Evolutionary conservation across 495 filamentous ascomycete genomes (phyloP).

Genomic region (Penicillium macrosclerotiorum): DNA sequence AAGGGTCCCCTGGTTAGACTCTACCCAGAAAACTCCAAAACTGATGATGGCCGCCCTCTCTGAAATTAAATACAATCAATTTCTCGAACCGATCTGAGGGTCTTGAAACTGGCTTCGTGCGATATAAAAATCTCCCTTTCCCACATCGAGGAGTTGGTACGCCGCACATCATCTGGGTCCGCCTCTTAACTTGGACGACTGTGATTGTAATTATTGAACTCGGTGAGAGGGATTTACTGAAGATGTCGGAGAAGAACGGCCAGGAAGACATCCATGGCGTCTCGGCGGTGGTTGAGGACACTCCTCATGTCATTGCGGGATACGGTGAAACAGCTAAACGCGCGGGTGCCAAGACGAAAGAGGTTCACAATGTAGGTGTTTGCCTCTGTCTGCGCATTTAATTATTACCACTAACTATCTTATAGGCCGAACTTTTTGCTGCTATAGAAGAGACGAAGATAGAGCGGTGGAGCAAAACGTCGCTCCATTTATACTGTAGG

Average conservation of each 20-base stretch:
- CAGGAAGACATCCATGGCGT: constrained; percentile 25
- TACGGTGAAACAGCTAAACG: constrained; percentile 34
- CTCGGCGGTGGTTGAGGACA: constrained; percentile 14
- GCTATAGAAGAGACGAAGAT: constrained; percentile 57
- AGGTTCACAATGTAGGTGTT: constrained; percentile 51
- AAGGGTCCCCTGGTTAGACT: constrained; percentile 18
- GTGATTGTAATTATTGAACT: no score
- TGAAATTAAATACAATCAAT: constrained; percentile 3
- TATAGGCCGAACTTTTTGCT: constrained; percentile 55
- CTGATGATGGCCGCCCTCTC: constrained; percentile 7
- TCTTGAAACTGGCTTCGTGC: constrained; percentile 1
- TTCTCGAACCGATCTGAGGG: constrained; percentile 4
- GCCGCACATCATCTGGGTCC: no score
- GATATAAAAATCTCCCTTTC: constrained; percentile 23
- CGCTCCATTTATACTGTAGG: constrained; percentile 55
- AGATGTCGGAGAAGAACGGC: constrained; percentile 22
- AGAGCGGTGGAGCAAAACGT: constrained; percentile 51
- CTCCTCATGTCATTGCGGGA: constrained; percentile 26
- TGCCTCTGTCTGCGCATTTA: no score
- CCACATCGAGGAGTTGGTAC: no score
- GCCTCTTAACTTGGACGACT: no score
- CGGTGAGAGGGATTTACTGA: no score
- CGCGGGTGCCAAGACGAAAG: constrained; percentile 43
- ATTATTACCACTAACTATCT: not conserved
- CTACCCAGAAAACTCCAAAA: constrained; percentile 15